Evolutionary conservation across 768 basidiomycete species (phyloP).

Genomic region (Nidularia sp.): DNA sequence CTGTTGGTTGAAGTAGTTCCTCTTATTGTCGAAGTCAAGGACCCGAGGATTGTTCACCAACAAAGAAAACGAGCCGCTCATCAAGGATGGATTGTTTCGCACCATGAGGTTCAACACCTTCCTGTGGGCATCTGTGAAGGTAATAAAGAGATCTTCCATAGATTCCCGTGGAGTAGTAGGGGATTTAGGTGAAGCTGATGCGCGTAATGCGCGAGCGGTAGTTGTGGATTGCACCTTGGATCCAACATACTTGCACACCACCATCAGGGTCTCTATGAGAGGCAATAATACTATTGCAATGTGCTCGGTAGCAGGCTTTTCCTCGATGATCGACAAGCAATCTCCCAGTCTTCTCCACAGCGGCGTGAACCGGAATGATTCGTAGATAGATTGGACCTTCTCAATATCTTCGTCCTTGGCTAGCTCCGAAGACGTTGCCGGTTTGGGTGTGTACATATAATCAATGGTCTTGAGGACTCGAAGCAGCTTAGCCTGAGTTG

Average conservation of each 20-base stretch:
- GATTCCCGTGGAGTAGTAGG: slow-evolving; percentile 67
- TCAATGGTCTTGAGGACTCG: slow-evolving; percentile 96
- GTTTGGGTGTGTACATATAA: slow-evolving; percentile 81
- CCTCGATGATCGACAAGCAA: slow-evolving; percentile 80
- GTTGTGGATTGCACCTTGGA: slow-evolving; percentile 47
- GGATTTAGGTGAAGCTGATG: slow-evolving; percentile 66
- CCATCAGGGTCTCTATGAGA: slow-evolving; percentile 95
- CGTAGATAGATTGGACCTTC: slow-evolving; percentile 85
- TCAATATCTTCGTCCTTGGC: slow-evolving; percentile 57
- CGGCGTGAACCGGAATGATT: slow-evolving; percentile 84
- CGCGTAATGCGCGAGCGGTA: slow-evolving; percentile 50
- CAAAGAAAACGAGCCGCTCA: slow-evolving; percentile 97
- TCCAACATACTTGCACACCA: slow-evolving; percentile 94
- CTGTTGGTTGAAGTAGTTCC: slow-evolving; percentile 92
- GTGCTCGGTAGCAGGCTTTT: slow-evolving; percentile 76
- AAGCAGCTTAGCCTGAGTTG: slow-evolving; percentile 93
- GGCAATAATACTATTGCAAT: slow-evolving; percentile 91
- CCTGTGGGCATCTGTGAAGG: slow-evolving; percentile 90
- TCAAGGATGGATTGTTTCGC: slow-evolving; percentile 94
- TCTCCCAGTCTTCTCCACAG: slow-evolving; percentile 91
- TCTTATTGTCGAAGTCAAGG: slow-evolving; percentile 99
- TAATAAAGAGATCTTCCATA: slow-evolving; percentile 88
- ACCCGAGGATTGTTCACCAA: slow-evolving; percentile 95
- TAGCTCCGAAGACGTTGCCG: slow-evolving; percentile 29
- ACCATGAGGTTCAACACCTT: slow-evolving; percentile 97